Base-by-base conservation (phyloP, 768 basidiomycete genomes). In the Boletus barrowsii region DNA sequence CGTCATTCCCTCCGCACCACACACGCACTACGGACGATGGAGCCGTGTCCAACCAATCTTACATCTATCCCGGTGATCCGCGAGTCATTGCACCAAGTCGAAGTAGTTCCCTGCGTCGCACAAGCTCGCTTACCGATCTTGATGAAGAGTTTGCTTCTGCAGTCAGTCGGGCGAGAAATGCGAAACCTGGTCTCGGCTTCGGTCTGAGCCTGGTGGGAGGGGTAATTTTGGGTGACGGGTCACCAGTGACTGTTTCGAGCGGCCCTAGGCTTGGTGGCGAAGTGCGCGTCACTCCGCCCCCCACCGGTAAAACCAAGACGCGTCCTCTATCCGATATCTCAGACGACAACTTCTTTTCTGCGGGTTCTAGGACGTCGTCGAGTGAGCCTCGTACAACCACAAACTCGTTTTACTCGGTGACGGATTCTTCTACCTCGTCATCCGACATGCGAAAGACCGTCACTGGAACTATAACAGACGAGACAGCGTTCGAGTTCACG, bases 71-170 rank as follows among this genome's bases (percentile, higher is more conserved):
- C 8, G 86, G 87, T 3, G 90, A 89, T 61, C 78, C 80, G 17
- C 81, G 90, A 9, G 84, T 83, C 14, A 92, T 93, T 55, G 80
- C 81, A 9, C 84, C 87, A 4, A 83, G 84, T 51, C 76, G 83
- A 35, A 82, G 81, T 61, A 80, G 79, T 53, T 80, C 78, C 1
- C 58, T 83, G 24, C 73, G 82, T 36, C 74, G 87, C 41, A 88
- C 86, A n/a, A 86, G 82, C 42, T 91, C 87, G 0, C 77, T 88
- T 73, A 86, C 86, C 0, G 90, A 92, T 62, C 73, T 93, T n/a
- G 88, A 76, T 69, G 74, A 82, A 52, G 85, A 79, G 51, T 83
- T 77, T 43, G 77, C 73, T 36, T 74, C 73, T 22, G 80, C 73
- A 20, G 65, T 78, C 44, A 70, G 71, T 51, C 72, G 72, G 40